These are phyloP conservation scores for Phytopythium oedochilum DNA, from an alignment of 352 stramenopile species.

Conservation along the genomic window DNA sequence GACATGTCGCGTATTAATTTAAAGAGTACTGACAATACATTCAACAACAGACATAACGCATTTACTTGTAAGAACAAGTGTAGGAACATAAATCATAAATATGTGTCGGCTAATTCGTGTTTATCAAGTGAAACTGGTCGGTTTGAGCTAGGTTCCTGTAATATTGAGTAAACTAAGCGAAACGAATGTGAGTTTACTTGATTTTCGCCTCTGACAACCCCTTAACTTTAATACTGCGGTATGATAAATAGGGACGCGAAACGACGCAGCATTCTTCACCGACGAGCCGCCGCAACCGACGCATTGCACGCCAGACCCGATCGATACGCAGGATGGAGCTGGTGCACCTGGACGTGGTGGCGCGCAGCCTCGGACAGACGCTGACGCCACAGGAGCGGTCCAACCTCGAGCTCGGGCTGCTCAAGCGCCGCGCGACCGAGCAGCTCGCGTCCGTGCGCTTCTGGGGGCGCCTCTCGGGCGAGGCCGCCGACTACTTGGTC, in stretches of 20 bases:
- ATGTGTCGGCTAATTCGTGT: too few relatives aligned
- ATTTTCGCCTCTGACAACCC: too few relatives aligned
- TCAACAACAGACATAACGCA: too few relatives aligned
- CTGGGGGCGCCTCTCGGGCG: slow-evolving; percentile 60
- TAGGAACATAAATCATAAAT: too few relatives aligned
- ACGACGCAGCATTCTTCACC: neutral
- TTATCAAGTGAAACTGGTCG: too few relatives aligned
- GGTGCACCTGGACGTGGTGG: slow-evolving; percentile 69
- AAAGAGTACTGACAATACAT: too few relatives aligned
- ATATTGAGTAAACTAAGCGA: too few relatives aligned
- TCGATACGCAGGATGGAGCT: slow-evolving; percentile 68
- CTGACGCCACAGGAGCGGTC: slow-evolving; percentile 73
- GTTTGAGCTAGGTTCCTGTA: too few relatives aligned
- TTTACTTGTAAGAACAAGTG: too few relatives aligned
- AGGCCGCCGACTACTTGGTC: slow-evolving; percentile 68
- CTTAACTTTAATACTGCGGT: too few relatives aligned
- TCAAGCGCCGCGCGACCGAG: slow-evolving; percentile 65
- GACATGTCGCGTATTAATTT: too few relatives aligned
- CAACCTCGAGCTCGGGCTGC: slow-evolving; percentile 68
- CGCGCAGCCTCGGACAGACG: slow-evolving; percentile 57
- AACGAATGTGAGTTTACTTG: too few relatives aligned
- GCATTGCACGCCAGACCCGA: neutral
- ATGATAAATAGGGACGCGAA: slow-evolving; percentile 2
- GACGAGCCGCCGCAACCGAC: neutral
- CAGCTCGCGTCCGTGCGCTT: slow-evolving; percentile 59